Base-by-base conservation (phyloP, 768 basidiomycete genomes). In the Kondoa subrosea region DNA sequence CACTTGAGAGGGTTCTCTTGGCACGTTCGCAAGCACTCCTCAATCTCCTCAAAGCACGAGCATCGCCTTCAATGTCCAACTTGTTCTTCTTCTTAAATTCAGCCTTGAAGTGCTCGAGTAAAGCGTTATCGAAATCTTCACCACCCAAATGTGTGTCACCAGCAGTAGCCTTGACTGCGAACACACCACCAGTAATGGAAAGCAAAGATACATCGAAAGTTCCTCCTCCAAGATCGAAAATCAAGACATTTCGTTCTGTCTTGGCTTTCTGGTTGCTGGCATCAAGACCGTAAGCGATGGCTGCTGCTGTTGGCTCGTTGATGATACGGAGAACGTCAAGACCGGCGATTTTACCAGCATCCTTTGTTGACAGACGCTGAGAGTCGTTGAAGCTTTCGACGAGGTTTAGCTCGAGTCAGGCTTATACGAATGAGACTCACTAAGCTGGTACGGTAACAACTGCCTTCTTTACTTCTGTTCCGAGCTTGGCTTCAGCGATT, bases 261-360 rank as follows among this genome's bases (percentile, higher is more conserved):
- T 88, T 89, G 76, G 87, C 85, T 81, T 95, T 89, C 76, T 88
- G 87, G 68, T 73, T 73, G 33, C 72, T 70, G 67, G 74, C 67
- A 79, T 97, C 95, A 71, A 81, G 79, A 77, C 95, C 95, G 64
- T 73, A 73, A n/a, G 95, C 95, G 74, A 99, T 96, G 76, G 95
- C 95, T 68, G 95, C 95, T 64, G 95, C 95, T 66, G 95, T 99
- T 71, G 95, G 95, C 82, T 99, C 95, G 81, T 99, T 99, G 83
- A 99, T 99, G 83, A 99, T 99, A 81, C 95, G 93, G 80, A 99
- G 89, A 74, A 99, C 91, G 77, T 99, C 92, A 71, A 99, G 89
- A 71, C 95, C 95, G 75, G 95, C 84, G 74, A 99, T 99, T 74
- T 88, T 83, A 79, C 95, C 95, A 71, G 95, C 95, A 79, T 99